Evolutionary conservation across 257 asterid genomes (phyloP).

Genomic region (Ehretia macrophylla): DNA sequence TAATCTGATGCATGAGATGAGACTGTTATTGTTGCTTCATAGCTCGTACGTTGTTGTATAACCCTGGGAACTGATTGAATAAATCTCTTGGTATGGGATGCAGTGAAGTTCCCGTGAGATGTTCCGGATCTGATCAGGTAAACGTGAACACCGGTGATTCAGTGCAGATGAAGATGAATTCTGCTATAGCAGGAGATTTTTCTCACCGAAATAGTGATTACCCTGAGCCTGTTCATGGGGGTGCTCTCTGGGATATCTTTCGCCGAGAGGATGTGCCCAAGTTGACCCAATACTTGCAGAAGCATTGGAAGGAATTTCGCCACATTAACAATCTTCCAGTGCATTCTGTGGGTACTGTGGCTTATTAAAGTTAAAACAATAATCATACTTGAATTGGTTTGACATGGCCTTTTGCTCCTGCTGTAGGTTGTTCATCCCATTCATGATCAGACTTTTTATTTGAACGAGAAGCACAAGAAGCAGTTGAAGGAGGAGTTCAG

Average conservation of each 20-base stretch:
- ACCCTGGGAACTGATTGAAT: not conserved
- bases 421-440: constrained; percentile 44
- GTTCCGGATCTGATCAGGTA: constrained; percentile 6
- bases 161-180: constrained; percentile 12
- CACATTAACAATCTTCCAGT: constrained; percentile 25
- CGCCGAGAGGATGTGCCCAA: constrained; percentile 49
- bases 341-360: constrained; percentile 21
- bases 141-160: constrained; percentile 4
- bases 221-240: constrained; percentile 17
- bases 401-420: constrained; percentile 6
- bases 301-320: constrained; percentile 34
- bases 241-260: constrained; percentile 52
- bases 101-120: constrained; percentile 9
- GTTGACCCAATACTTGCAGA: constrained; percentile 34
- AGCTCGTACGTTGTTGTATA: constrained; percentile 4
- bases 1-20: not conserved
- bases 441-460: constrained; percentile 43
- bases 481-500: constrained; percentile 39
- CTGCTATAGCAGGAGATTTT: constrained; percentile 5
- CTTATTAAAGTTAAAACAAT: constrained; percentile 4
- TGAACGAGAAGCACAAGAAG: constrained; percentile 38
- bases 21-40: not conserved
- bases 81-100: not conserved
- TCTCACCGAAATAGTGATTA: constrained; percentile 12
- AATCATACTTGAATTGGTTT: not conserved